Evolutionary conservation across 305 asterid species (phyloP).

Genomic region (Plantago rigida): DNA sequence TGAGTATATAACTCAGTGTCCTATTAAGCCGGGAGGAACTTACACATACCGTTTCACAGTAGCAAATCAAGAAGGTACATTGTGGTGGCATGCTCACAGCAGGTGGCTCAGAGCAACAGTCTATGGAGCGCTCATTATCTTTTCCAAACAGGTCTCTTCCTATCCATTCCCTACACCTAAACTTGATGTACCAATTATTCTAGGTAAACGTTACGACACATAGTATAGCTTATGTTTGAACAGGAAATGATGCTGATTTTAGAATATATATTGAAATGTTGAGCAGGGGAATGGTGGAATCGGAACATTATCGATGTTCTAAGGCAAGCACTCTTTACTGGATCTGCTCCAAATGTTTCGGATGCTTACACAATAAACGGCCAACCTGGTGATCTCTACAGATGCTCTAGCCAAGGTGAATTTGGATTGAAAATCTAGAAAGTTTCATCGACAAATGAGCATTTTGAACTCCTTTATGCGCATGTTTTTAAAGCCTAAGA

Average conservation of each 20-base stretch:
- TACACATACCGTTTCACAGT: conserved; percentile 38
- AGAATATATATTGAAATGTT: not conserved
- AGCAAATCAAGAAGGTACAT: conserved; percentile 42
- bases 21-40: conserved; percentile 43
- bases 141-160: conserved; percentile 31
- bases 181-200: conserved; percentile 39
- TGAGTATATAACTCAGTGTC: conserved; percentile 46
- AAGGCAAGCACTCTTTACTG: conserved; percentile 33
- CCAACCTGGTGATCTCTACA: conserved; percentile 48
- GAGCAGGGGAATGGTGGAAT: conserved; percentile 50
- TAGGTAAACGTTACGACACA: conserved; percentile 25
- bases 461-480: too few species aligned
- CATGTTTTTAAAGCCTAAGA: not conserved
- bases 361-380: conserved; percentile 50
- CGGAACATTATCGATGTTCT: conserved; percentile 28
- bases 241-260: not conserved
- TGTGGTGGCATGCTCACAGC: conserved; percentile 58
- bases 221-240: not conserved
- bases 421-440: not conserved
- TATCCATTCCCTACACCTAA: conserved; percentile 40
- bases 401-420: conserved; percentile 41
- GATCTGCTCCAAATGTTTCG: conserved; percentile 44
- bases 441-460: too few species aligned
- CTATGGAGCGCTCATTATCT: conserved; percentile 37
- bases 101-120: conserved; percentile 50